phyloP scores from a whole-genome alignment of 2,329 filamentous ascomycete genomes.

The Ilyonectria sp. region DNA sequence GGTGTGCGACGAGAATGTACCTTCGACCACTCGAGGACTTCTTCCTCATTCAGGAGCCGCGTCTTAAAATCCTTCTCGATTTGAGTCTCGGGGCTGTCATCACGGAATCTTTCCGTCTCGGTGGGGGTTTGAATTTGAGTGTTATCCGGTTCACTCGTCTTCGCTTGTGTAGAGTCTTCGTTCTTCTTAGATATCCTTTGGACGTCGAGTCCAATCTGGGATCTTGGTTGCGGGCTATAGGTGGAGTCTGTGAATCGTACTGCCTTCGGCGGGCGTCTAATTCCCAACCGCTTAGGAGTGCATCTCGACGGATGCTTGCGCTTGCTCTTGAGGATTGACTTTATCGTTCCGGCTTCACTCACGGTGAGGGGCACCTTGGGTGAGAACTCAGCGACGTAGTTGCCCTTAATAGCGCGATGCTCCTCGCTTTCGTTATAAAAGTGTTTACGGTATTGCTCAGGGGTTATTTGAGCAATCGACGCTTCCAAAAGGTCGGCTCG shows the following conservation, averaged over 20 bases:
- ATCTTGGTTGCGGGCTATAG: constrained; percentile 45
- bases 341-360: constrained; percentile 40
- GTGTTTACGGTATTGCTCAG: constrained; percentile 35
- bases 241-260: constrained; percentile 52
- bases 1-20: not conserved
- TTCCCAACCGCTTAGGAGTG: constrained; percentile 47
- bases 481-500: constrained; percentile 27
- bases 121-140: not conserved
- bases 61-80: constrained; percentile 1
- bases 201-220: constrained; percentile 46
- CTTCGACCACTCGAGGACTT: constrained; percentile 1
- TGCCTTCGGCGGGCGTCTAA: constrained; percentile 44
- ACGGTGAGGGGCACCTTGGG: constrained; percentile 38
- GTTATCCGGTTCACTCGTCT: constrained; percentile 8
- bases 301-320: constrained; percentile 33
- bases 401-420: constrained; percentile 38
- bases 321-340: constrained; percentile 50
- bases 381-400: constrained; percentile 41
- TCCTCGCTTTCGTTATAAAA: constrained; percentile 42
- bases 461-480: constrained; percentile 34
- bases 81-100: not conserved
- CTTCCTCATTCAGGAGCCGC: not conserved
- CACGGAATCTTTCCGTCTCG: not conserved
- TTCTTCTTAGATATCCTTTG: constrained; percentile 33
- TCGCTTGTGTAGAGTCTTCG: not conserved